Base-by-base conservation (phyloP, 2,329 filamentous ascomycete genomes). In the Byssothecium circinans region DNA sequence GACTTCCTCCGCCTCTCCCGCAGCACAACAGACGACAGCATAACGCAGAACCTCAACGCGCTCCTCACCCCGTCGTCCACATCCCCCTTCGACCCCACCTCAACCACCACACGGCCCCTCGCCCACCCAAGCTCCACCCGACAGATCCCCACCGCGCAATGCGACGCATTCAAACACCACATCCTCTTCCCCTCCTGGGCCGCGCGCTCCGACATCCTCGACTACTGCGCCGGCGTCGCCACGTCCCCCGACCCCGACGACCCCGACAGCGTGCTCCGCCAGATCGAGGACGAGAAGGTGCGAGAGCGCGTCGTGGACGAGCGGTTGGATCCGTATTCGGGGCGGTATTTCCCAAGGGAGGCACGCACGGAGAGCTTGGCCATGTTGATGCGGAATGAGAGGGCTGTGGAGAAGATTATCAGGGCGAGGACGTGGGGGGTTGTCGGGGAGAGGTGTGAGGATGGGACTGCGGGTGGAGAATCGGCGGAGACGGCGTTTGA, bases 141-240 rank as follows among this genome's bases (percentile, higher is more conserved):
- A 46, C 75, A 78, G 32, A 84, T 94, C 49, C 80, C 86, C 11
- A 60, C 80, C 0, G 58, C 74, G 2, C 77, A 87, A 22, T 96
- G 92, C 66, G 75, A 78, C 33, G 65, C 67, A 0, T 97, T 97
- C 72, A 89, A 89, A 57, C 77, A 89, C 11, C 77, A 82, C 19
- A 83, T 95, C 1, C 74, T 99, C 2, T 96, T 96, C 60, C 89
- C 91, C 0, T 87, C 88, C 20, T 99, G 94, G 94, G 85, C 92
- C 61, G 79, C 82, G 3, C 82, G 94, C 30, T 86, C 86, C 14
- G 86, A 95, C 64, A 87, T 96, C 1, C 76, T 97, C 45, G 88
- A 85, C 58, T 99, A 96, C 71, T 99, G 94, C 73, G 85, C 89
- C 2, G 81, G 86, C 29, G 91, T 99, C 0, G 92, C 92, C 2